Percentiles rank a stretch among this genome's conserved stretches.
Conservation (phyloP, 139 green algal genomes). For the Zygnema cylindricum region DNA sequence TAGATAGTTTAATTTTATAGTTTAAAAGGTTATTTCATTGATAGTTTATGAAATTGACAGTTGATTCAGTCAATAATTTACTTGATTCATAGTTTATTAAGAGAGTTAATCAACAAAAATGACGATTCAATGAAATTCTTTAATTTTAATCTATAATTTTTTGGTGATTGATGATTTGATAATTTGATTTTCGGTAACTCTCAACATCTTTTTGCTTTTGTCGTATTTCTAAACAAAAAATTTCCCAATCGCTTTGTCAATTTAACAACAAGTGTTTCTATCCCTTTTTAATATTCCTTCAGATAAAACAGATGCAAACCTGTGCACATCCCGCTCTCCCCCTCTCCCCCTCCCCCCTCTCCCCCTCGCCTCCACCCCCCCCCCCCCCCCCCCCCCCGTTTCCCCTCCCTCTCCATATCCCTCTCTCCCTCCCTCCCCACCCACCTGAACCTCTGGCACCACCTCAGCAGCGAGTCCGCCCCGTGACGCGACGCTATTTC, state of each 20-base stretch:
- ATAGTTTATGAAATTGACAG: too few species aligned
- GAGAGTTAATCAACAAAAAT: too few species aligned
- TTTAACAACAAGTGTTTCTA: neutral
- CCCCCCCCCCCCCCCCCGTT: neutral
- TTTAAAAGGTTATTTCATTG: too few species aligned
- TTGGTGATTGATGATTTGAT: too few species aligned
- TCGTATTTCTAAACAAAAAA: too few species aligned
- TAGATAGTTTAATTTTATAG: too few species aligned
- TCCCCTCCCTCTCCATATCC: neutral
- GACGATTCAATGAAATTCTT: too few species aligned
- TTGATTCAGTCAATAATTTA: too few species aligned
- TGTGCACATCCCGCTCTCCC: neutral
- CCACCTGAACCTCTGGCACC: slow-evolving; percentile 26
- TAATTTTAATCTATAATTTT: too few species aligned
- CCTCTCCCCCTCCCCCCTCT: neutral
- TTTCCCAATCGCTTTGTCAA: neutral
- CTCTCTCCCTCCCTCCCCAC: neutral
- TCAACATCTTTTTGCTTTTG: too few species aligned
- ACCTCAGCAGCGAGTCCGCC: slow-evolving; percentile 5
- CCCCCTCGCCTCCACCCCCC: neutral
- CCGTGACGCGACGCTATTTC: neutral
- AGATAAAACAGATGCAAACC: neutral
- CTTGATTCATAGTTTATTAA: too few species aligned
- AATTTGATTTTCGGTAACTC: too few species aligned
- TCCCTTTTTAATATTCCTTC: neutral